phyloP scores from a whole-genome alignment of 495 filamentous ascomycete species.

The Xylaria nigripes region DNA sequence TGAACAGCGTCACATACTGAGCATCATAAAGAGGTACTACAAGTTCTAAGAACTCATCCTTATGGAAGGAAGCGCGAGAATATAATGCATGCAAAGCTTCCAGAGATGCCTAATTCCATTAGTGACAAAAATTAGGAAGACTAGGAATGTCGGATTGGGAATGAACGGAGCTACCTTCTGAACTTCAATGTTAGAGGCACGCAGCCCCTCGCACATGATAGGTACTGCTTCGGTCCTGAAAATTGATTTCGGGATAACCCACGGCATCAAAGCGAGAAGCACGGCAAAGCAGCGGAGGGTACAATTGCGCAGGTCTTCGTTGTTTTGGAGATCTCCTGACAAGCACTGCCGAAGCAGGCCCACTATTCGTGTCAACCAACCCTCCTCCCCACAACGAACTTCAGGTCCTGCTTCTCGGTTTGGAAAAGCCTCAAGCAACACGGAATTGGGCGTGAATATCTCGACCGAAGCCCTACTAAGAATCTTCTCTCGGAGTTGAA shows the following conservation, averaged over 20 bases:
- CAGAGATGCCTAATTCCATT: conserved; percentile 54
- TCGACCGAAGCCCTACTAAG: conserved; percentile 86
- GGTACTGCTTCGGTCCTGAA: conserved; percentile 59
- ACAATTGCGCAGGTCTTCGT: conserved; percentile 55
- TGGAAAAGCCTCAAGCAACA: conserved; percentile 67
- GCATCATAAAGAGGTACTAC: conserved; percentile 69
- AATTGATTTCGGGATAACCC: conserved; percentile 79
- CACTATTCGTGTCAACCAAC: conserved; percentile 76
- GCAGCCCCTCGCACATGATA: conserved; percentile 65
- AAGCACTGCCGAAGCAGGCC: conserved; percentile 67
- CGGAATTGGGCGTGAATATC: conserved; percentile 72
- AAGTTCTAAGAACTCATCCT: conserved; percentile 70
- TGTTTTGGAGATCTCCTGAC: conserved; percentile 50
- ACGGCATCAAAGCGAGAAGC: conserved; percentile 66
- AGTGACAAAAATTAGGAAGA: neutral
- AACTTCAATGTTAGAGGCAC: conserved; percentile 61
- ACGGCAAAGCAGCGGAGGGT: conserved; percentile 67
- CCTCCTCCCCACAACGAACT: conserved; percentile 67
- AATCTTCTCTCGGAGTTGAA: conserved; percentile 69
- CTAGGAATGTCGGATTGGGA: neutral
- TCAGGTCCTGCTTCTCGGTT: conserved; percentile 51
- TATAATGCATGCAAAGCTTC: conserved; percentile 81
- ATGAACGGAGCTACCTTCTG: conserved; percentile 51
- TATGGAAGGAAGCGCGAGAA: conserved; percentile 60
- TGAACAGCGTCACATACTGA: conserved; percentile 62